phyloP scores from a whole-genome alignment of 306 rosid species.

The Geum urbanum region DNA sequence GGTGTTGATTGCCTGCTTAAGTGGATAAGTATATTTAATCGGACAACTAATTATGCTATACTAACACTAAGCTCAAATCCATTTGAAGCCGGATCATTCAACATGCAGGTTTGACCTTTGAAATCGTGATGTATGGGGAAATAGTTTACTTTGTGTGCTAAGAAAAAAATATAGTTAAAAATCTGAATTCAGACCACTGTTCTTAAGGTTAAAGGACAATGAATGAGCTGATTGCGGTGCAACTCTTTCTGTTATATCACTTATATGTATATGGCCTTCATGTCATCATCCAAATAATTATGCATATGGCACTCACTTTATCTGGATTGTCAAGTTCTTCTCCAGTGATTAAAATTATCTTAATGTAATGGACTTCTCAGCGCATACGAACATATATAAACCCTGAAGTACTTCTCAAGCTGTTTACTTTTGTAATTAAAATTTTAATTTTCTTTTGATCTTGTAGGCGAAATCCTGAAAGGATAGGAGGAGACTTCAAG shows the following conservation, averaged over 20 bases:
- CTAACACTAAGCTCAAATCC: no score
- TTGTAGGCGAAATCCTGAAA: conserved; percentile 86
- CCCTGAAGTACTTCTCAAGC: not conserved
- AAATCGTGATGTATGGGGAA: conserved; percentile 7
- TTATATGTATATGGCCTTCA: not conserved
- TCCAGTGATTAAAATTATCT: no score
- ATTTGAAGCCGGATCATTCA: not conserved
- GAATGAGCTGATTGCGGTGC: no score
- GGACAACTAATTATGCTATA: no score
- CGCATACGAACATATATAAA: conserved; percentile 4
- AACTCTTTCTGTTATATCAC: not conserved
- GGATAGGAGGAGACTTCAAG: conserved; percentile 97
- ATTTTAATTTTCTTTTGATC: not conserved
- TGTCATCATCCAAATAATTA: not conserved
- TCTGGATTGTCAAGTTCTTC: not conserved
- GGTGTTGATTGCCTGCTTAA: no score
- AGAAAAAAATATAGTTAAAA: not conserved
- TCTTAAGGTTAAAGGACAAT: not conserved
- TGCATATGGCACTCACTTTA: not conserved
- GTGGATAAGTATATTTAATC: no score
- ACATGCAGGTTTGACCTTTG: not conserved
- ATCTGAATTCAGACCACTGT: not conserved
- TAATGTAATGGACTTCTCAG: not conserved
- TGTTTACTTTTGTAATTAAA: no score
- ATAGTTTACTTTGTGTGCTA: not conserved